Conservation (phyloP, 257 asterid species). For the Przewalskia tangutica region DNA sequence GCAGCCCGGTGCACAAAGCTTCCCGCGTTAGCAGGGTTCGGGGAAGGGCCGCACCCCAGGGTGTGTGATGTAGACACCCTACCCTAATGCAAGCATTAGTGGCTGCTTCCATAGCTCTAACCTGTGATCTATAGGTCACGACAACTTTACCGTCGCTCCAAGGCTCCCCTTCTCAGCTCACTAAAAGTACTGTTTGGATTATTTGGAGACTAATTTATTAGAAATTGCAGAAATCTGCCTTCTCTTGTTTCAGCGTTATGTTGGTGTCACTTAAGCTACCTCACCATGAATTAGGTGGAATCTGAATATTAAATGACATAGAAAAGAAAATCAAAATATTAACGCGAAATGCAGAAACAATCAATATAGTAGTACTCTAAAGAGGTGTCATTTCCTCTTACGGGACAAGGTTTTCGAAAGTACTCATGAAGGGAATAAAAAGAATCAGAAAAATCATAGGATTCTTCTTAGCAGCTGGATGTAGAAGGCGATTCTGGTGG, state of each 20-base stretch:
- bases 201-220: neutral
- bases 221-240: neutral
- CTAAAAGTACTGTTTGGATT: neutral
- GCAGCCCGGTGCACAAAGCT: too few relatives aligned
- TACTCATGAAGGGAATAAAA: neutral
- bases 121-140: too few relatives aligned
- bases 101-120: too few relatives aligned
- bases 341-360: neutral
- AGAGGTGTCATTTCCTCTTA: neutral
- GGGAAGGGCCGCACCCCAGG: too few relatives aligned
- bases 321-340: neutral
- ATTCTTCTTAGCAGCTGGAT: neutral
- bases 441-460: neutral
- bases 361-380: neutral
- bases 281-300: neutral
- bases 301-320: neutral
- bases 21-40: too few relatives aligned
- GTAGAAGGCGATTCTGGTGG: neutral
- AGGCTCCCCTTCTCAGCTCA: neutral
- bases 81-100: too few relatives aligned
- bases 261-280: neutral
- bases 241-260: neutral
- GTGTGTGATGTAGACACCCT: too few relatives aligned
- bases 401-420: neutral
- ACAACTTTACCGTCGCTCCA: too few relatives aligned